These are phyloP conservation scores for Fusarium acutatum DNA, from an alignment of 2,329 filamentous ascomycete species.

Conservation along the genomic window DNA sequence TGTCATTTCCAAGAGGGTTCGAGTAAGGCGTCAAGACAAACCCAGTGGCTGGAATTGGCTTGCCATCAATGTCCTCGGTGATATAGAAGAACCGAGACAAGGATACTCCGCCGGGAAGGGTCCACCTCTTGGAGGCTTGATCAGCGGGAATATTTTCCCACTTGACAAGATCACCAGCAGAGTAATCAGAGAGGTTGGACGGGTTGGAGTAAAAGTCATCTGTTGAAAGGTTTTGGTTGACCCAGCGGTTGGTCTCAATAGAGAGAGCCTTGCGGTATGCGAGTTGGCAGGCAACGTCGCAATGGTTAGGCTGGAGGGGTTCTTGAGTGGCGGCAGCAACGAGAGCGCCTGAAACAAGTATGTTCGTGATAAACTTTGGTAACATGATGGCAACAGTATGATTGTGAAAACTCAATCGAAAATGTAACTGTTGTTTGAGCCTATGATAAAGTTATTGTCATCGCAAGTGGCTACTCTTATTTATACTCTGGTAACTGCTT, in stretches of 20 bases:
- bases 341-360: not conserved
- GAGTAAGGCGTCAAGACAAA: constrained; percentile 9
- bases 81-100: constrained; percentile 16
- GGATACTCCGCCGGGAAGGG: not conserved
- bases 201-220: constrained; percentile 15
- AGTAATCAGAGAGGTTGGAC: not conserved
- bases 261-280: not conserved
- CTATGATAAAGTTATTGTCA: not conserved
- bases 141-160: constrained; percentile 7
- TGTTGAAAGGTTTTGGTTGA: not conserved
- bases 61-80: constrained; percentile 8
- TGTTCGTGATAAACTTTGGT: not conserved
- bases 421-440: not conserved
- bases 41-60: constrained; percentile 1
- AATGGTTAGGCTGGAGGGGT: not conserved
- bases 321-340: not conserved
- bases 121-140: constrained; percentile 1
- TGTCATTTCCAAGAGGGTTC: constrained; percentile 7
- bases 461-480: not conserved
- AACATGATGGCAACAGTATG: not conserved
- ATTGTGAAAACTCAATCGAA: not conserved
- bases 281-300: constrained; percentile 4
- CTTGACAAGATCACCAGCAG: constrained; percentile 5
- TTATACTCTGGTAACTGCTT: not conserved
- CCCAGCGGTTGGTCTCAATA: not conserved